Evolutionary conservation across 2,329 filamentous ascomycete genomes (phyloP).

Genomic region (Cladosporium halotolerans): DNA sequence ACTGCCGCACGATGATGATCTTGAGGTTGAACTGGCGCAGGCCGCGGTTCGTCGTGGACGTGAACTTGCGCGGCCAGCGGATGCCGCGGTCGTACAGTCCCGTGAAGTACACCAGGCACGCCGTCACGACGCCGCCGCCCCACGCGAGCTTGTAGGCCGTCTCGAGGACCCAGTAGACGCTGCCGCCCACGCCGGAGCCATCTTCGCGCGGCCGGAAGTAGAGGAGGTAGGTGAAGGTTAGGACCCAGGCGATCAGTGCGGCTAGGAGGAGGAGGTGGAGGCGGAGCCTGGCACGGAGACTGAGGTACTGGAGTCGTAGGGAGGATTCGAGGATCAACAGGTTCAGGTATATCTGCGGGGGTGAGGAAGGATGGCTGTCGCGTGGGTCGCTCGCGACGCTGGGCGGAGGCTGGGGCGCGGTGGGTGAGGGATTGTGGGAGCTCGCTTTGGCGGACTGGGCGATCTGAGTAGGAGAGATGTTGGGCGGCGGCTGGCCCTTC

Average conservation of each 20-base stretch:
- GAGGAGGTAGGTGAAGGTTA: conserved; percentile 79
- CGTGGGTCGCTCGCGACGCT: conserved; percentile 59
- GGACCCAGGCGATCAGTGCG: conserved; percentile 71
- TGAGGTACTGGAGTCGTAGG: conserved; percentile 85
- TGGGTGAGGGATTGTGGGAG: conserved; percentile 26
- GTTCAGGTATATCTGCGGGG: conserved; percentile 96
- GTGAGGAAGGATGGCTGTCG: conserved; percentile 76
- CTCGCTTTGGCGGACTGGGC: conserved; percentile 31
- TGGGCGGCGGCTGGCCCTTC: conserved; percentile 73
- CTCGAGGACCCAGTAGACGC: conserved; percentile 93
- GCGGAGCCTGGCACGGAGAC: conserved; percentile 76
- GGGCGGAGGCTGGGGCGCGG: conserved; percentile 33
- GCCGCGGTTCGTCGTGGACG: conserved; percentile 81
- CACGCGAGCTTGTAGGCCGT: conserved; percentile 85
- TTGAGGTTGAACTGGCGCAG: conserved; percentile 92
- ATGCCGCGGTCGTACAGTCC: conserved; percentile 95
- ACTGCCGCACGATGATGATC: conserved; percentile 77
- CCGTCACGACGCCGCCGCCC: conserved; percentile 83
- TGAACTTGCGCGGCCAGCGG: conserved; percentile 88
- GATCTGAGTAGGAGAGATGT: conserved; percentile 42
- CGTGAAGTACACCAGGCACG: conserved; percentile 82
- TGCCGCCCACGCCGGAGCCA: conserved; percentile 82
- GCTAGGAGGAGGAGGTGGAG: conserved; percentile 91
- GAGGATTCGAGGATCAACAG: conserved; percentile 94
- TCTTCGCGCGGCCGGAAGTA: conserved; percentile 96